Conservation (phyloP, 2,329 filamentous ascomycete genomes). For the Epichloe typhina region DNA sequence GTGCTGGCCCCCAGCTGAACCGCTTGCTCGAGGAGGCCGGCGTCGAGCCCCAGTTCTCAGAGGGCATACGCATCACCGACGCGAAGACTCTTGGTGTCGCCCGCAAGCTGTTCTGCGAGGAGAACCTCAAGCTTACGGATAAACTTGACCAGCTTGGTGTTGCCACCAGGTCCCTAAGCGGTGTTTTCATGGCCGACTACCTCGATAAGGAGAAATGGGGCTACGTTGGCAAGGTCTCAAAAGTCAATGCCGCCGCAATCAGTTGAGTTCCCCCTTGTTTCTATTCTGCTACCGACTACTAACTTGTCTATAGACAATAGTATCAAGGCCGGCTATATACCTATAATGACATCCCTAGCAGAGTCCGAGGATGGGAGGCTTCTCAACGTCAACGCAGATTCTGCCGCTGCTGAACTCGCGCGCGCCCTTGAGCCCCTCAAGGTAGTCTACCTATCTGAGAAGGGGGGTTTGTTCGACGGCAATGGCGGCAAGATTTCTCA, state of each 20-base stretch:
- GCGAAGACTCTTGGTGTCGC: constrained; percentile 87
- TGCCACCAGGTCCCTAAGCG: constrained; percentile 76
- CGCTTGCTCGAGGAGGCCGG: constrained; percentile 78
- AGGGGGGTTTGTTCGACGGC: constrained; percentile 93
- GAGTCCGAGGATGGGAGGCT: constrained; percentile 85
- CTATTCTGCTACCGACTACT: neutral
- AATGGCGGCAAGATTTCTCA: constrained; percentile 90
- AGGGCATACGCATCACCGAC: constrained; percentile 91
- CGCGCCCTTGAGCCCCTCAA: constrained; percentile 83
- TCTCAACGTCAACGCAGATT: constrained; percentile 95
- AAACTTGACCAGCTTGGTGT: constrained; percentile 83
- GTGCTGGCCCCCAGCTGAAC: constrained; percentile 90
- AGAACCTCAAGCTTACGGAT: constrained; percentile 87
- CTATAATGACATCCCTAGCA: constrained; percentile 91
- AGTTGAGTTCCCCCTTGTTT: constrained; percentile 27
- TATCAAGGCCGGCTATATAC: constrained; percentile 81
- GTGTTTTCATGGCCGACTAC: constrained; percentile 87
- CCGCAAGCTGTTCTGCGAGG: constrained; percentile 83
- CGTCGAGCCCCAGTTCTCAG: constrained; percentile 89
- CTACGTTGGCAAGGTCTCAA: constrained; percentile 87
- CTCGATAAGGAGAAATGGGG: constrained; percentile 94
- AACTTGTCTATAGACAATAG: neutral
- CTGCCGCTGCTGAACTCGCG: constrained; percentile 86
- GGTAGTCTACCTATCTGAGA: constrained; percentile 97
- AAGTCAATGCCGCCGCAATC: constrained; percentile 81